Conservation (phyloP, 331 rosid genomes). For the Prunus yedoensis region DNA sequence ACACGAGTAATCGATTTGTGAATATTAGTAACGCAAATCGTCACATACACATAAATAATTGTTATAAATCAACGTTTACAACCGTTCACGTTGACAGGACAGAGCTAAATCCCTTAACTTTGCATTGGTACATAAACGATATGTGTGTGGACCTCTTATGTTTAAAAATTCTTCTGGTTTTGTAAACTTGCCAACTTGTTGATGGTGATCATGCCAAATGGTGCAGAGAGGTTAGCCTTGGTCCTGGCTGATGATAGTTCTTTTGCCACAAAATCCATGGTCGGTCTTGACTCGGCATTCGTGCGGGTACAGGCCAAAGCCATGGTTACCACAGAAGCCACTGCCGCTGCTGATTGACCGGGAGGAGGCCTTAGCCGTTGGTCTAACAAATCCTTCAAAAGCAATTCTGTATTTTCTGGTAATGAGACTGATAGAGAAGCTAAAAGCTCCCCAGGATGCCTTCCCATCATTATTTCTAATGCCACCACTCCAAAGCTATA, state of each 20-base stretch:
- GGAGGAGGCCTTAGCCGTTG: slow-evolving; percentile 39
- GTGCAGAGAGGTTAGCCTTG: slow-evolving; percentile 19
- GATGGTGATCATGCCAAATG: slow-evolving; percentile 27
- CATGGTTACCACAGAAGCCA: slow-evolving; percentile 26
- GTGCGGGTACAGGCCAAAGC: slow-evolving; percentile 44
- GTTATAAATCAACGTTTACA: too few species aligned
- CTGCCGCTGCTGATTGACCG: slow-evolving; percentile 11
- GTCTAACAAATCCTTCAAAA: slow-evolving; percentile 48
- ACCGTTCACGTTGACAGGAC: too few species aligned
- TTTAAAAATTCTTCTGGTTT: slow-evolving; percentile 4
- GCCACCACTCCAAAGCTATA: too few species aligned
- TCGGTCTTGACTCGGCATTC: slow-evolving; percentile 42
- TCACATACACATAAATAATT: too few species aligned
- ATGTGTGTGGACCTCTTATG: too few species aligned
- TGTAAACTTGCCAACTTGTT: slow-evolving; percentile 25
- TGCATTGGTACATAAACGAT: too few species aligned
- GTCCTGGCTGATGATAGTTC: slow-evolving; percentile 18
- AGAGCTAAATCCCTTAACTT: too few species aligned
- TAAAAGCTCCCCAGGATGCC: slow-evolving; percentile 40
- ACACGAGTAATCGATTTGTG: neutral
- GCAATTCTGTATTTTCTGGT: slow-evolving; percentile 16
- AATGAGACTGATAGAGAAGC: slow-evolving; percentile 12
- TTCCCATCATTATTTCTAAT: neutral
- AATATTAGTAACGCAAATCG: neutral
- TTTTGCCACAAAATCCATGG: slow-evolving; percentile 53